phyloP scores from a whole-genome alignment of 306 rosid genomes.

The Cyamopsis tetragonoloba region DNA sequence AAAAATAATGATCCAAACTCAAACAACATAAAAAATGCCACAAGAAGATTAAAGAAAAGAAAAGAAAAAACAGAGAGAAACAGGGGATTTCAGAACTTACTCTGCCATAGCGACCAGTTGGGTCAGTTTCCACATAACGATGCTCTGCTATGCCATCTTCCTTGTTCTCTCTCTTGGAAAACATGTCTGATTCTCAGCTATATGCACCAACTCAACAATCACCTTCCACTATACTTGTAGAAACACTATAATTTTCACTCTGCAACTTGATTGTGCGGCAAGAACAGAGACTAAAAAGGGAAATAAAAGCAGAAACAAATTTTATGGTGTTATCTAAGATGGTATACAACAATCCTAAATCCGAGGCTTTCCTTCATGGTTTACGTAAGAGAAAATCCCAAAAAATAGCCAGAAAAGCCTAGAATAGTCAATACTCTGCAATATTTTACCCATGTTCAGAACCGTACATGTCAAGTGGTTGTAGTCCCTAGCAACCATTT shows the following conservation, averaged over 20 bases:
- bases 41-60: no score
- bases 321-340: neutral
- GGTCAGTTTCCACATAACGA: slow-evolving; percentile 71
- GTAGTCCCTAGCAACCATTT: slow-evolving; percentile 43
- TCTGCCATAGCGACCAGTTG: slow-evolving; percentile 82
- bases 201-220: neutral
- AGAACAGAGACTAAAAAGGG: neutral
- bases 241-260: neutral
- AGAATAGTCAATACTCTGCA: slow-evolving; percentile 56
- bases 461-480: slow-evolving; percentile 36
- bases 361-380: slow-evolving; percentile 71
- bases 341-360: slow-evolving; percentile 36
- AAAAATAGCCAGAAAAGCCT: slow-evolving; percentile 54
- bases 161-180: slow-evolving; percentile 29
- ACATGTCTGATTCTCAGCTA: slow-evolving; percentile 33
- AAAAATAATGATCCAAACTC: neutral
- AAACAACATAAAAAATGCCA: neutral
- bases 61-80: neutral
- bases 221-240: neutral
- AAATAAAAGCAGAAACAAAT: neutral
- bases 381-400: slow-evolving; percentile 52
- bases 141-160: slow-evolving; percentile 19
- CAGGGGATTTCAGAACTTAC: slow-evolving; percentile 38
- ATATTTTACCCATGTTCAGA: slow-evolving; percentile 47
- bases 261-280: neutral